Base-by-base conservation (phyloP, 225 moss, liverwort and hornwort genomes). In the Pseudisothecium myosuroides region DNA sequence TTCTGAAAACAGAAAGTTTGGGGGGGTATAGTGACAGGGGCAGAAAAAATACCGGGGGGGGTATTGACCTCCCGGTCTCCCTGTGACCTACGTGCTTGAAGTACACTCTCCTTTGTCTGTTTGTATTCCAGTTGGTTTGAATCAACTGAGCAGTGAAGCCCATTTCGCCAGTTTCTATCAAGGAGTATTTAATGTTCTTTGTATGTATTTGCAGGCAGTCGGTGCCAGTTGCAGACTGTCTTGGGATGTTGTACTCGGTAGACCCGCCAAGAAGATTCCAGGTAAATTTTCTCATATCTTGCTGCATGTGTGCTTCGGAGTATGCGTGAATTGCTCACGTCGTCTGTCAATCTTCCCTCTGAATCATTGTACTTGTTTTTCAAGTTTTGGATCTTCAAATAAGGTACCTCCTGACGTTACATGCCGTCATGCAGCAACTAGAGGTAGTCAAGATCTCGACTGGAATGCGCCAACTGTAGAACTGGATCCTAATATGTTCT, bases 221-320 rank as follows among this genome's bases (percentile, higher is more conserved):
- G 85, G 91, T 83, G 80, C 87, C 65, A 84, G 83, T 83, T 83
- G 88, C 82, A 88, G 92, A 90, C 87, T 92, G 54, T 91, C 96
- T 29, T 96, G 96, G 96, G 93, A 94, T 93, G 86, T 92, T 39
- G 89, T 95, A 82, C 88, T 95, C 55, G 89, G 94, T 60, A 86
- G 94, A 75, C 68, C 93, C n/a, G 81, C 59, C 66, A 96, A 92
- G 81, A 93, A 93, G 71, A 86, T 91, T 77, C 92, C 95, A 90
- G 94, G 96, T 96, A 84, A 86, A 64, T 77, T 37, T 27, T 28
- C 49, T 63, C 7, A 12, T 61, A 23, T 80, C 31, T 31, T 84
- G 17, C 50, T 18, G 54, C 36, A 29, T 80, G 43, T 66, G 64
- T 59, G 47, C 80, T 60, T 72, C 19, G 10, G 43, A 83, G 59